Conservation (phyloP, 1,139 yeast genomes). For the Saccharomyces hybrid region DNA sequence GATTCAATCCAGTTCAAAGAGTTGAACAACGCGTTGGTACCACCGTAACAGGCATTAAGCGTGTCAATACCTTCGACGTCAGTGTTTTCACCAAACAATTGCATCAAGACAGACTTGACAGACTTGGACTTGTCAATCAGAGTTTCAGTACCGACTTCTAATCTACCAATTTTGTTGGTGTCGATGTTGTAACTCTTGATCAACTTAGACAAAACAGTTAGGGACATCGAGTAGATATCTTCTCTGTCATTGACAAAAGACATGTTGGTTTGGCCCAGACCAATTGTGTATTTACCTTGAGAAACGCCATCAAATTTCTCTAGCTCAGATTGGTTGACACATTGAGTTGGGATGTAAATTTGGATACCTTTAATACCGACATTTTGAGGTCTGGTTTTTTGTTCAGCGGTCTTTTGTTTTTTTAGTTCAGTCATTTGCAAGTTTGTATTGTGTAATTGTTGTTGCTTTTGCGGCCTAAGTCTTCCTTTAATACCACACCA, state of each 20-base stretch:
- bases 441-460: neutral
- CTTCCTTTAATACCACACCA: neutral
- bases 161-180: slow-evolving; percentile 75
- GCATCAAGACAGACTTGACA: slow-evolving; percentile 93
- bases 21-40: slow-evolving; percentile 91
- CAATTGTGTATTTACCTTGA: slow-evolving; percentile 95
- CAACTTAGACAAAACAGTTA: slow-evolving; percentile 74
- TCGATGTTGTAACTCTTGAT: slow-evolving; percentile 78
- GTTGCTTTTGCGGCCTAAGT: neutral
- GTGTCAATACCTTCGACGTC: slow-evolving; percentile 97
- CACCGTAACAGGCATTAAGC: slow-evolving; percentile 97
- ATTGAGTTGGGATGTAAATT: slow-evolving; percentile 76
- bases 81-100: slow-evolving; percentile 77
- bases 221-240: slow-evolving; percentile 86
- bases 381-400: slow-evolving; percentile 49
- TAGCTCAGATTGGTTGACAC: slow-evolving; percentile 81
- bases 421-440: slow-evolving; percentile 29
- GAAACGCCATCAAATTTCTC: slow-evolving; percentile 83
- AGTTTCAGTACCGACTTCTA: slow-evolving; percentile 98
- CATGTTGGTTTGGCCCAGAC: slow-evolving; percentile 98
- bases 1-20: slow-evolving; percentile 96
- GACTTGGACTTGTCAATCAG: slow-evolving; percentile 94
- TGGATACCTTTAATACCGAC: slow-evolving; percentile 96
- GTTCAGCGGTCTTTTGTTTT: slow-evolving; percentile 25
- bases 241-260: slow-evolving; percentile 95